Base-by-base conservation (phyloP, 2,329 filamentous ascomycete genomes). In the Pestalotiopsis sp. region DNA sequence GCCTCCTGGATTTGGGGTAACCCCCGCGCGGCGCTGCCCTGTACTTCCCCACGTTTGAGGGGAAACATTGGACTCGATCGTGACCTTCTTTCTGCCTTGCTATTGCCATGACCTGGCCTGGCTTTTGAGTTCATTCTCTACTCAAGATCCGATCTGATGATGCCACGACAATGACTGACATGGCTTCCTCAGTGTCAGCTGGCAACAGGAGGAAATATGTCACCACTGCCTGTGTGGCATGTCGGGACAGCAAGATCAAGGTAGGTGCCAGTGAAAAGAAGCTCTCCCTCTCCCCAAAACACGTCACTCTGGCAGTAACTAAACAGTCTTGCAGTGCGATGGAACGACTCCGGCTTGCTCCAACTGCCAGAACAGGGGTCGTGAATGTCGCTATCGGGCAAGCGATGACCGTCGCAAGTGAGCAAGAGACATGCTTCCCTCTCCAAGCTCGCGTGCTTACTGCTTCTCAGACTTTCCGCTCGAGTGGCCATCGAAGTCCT, bases 191-290 rank as follows among this genome's bases (percentile, higher is more conserved):
- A 59, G 17, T n/a, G 7, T 17, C 30, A 7, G 22, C 56, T 20
- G 56, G 24, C 6, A 59, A 26, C 56, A 59, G 30, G 22, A 30
- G 56, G 20, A 59, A 38, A 26, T 38, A 59, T 38, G 56, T 59
- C 3, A 59, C 56, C 7, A 59, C 56, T 26, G 56, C 56, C 3
- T 59, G 56, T 4, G 56, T 59, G 24, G 56, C 20, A 10, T 59
- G 56, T 13, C n/a, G 56, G 11, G 56, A 59, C n/a, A 59, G 56
- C 56, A 59, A 59, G 30, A 38, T 59, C 56, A 59, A 59, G 56
- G 56, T 59, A 59, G 22, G 22, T 2, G 30, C 30, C 7, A 35
- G 7, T 14, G 13, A 35, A 59, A 30, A 17, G 56, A 59, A 59
- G 3, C 56, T 38, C 30, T 11, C 55, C 4, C 4, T 59, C 22